These are phyloP conservation scores for Colletotrichum sp. DNA, from an alignment of 2,329 filamentous ascomycete genomes.

Conservation along the genomic window DNA sequence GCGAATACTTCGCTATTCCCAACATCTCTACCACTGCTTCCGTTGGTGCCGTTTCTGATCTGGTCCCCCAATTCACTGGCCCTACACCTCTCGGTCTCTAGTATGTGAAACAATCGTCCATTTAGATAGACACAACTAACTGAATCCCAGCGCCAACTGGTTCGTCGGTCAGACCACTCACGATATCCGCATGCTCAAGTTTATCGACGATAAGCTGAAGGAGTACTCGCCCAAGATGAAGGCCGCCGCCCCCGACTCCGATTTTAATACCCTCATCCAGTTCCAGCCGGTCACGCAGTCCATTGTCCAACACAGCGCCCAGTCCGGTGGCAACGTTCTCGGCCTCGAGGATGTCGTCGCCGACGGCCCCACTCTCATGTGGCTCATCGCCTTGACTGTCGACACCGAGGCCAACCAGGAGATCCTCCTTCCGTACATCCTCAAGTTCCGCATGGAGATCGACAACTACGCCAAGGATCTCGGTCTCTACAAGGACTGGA, in stretches of 20 bases:
- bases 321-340: slow-evolving; percentile 34
- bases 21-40: slow-evolving; percentile 26
- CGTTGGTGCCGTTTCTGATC: slow-evolving; percentile 27
- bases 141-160: slow-evolving; percentile 30
- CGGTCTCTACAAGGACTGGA: slow-evolving; percentile 35
- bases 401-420: slow-evolving; percentile 38
- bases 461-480: slow-evolving; percentile 30
- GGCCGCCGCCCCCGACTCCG: slow-evolving; percentile 27
- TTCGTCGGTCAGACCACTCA: slow-evolving; percentile 32
- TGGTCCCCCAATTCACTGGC: slow-evolving; percentile 34
- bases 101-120: background rate
- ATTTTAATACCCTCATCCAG: slow-evolving; percentile 31
- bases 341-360: slow-evolving; percentile 37
- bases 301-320: slow-evolving; percentile 27
- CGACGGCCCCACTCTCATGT: slow-evolving; percentile 39
- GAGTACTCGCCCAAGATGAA: slow-evolving; percentile 33
- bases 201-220: slow-evolving; percentile 31
- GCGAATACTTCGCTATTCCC: slow-evolving; percentile 24
- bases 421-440: slow-evolving; percentile 33
- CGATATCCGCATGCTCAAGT: slow-evolving; percentile 32
- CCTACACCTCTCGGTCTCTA: slow-evolving; percentile 34
- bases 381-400: slow-evolving; percentile 41
- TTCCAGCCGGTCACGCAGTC: slow-evolving; percentile 36
- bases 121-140: no score
- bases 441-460: slow-evolving; percentile 28